Evolutionary conservation across 306 rosid species (phyloP), one percentile per base, ranked within the genome.

Genomic region (Elaeagnus macrophylla): DNA sequence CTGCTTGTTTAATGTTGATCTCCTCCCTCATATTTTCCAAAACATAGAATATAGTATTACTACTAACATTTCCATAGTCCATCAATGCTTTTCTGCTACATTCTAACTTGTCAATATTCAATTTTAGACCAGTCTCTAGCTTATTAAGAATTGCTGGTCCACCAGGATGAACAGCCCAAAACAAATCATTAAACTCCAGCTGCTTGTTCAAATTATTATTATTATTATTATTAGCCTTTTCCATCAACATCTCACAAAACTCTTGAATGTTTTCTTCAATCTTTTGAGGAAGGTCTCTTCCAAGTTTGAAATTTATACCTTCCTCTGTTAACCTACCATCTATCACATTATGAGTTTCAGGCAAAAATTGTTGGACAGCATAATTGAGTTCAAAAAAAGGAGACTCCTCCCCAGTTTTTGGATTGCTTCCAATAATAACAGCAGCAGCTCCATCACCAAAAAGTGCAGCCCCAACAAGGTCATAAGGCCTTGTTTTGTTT

Each of bases 401-500:
- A 37, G 71, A 55, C 43, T 90, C 97, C 50, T 55, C 60, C 3
- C 53, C 81, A 1, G 14, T 2, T 11, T 72, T 10, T 0, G 96
- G 95, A 68, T 87, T 51, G 6, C 85, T 45, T 74, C 99, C 96
- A 10, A 93, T 11, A 39, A 93, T 84, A 10, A 62, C 99, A 0
- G 96, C 94, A 0, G 99, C 96, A 6, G 96, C 99, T 1, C 96
- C 96, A 14, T 93, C 99, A 0, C 96, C 96, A 7, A 93, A 93
- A 38, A 93, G 87, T 6, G 95, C 99, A n/a, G 96, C 96, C n/a
- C 96, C 96, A 0, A 93, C 99, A 1, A 93, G 94, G 53, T 93
- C 96, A 14, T 93, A 93, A 9, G 99, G 96, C 41, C 99, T 74
- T 1, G 78, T 73, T 56, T 79, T 82, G 48, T 75, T 91, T 0